Evolutionary conservation across 2,329 filamentous ascomycete genomes (phyloP).

Genomic region (Aureobasidium sp.): DNA sequence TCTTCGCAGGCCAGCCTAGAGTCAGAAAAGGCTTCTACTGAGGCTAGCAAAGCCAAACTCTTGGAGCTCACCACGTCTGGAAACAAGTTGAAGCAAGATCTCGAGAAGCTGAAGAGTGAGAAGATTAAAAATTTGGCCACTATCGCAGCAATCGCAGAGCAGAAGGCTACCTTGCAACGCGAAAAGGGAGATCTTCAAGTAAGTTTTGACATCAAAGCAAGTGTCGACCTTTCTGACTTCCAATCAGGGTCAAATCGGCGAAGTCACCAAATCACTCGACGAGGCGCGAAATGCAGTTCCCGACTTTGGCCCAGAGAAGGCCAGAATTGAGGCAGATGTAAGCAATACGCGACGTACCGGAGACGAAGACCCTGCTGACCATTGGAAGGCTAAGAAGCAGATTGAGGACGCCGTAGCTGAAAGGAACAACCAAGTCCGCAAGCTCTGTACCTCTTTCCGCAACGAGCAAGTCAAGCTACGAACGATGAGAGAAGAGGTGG

Average conservation of each 20-base stretch:
- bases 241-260: not conserved
- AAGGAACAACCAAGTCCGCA: not conserved
- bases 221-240: not conserved
- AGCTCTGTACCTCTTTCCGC: not conserved
- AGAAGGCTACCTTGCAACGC: not conserved
- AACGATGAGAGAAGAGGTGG: not conserved
- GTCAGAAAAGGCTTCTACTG: not conserved
- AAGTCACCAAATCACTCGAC: not conserved
- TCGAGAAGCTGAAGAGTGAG: not conserved
- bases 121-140: not conserved
- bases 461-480: not conserved
- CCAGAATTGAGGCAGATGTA: not conserved
- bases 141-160: not conserved
- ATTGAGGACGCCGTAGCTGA: not conserved
- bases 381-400: not conserved
- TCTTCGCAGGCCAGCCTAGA: not conserved
- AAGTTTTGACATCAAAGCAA: not conserved
- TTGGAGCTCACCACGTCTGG: not conserved
- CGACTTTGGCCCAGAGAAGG: not conserved
- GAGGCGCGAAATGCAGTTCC: not conserved
- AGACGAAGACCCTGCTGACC: not conserved
- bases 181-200: conserved; percentile 4
- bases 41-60: not conserved
- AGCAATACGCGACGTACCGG: not conserved
- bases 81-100: not conserved